Conservation (phyloP, 2,329 filamentous ascomycete species). For the Microthyrium microscopicum region DNA sequence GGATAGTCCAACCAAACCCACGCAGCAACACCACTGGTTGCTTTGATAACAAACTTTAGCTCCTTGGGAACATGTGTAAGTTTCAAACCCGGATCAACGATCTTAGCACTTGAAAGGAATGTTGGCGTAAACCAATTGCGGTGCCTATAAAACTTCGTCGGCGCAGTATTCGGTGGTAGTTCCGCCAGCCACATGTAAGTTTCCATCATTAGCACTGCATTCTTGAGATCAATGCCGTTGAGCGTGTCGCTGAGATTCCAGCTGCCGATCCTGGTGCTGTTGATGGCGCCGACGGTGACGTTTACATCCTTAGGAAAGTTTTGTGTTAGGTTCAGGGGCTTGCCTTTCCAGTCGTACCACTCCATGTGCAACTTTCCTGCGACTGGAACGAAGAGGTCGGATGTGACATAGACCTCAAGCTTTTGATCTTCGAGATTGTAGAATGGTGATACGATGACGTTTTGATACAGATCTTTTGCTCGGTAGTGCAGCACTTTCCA, state of each 20-base stretch:
- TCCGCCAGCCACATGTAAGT: constrained; percentile 28
- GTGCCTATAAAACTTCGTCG: constrained; percentile 30
- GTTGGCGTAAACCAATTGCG: constrained; percentile 33
- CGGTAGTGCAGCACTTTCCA: constrained; percentile 47
- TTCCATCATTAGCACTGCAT: constrained; percentile 29
- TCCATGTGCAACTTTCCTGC: constrained; percentile 29
- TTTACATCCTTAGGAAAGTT: constrained; percentile 12
- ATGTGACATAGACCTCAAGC: constrained; percentile 38
- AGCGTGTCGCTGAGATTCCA: constrained; percentile 18
- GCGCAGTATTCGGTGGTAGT: constrained; percentile 28
- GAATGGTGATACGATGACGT: constrained; percentile 42
- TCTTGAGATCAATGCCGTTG: constrained; percentile 14
- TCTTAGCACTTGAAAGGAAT: constrained; percentile 26
- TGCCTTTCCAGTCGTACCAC: constrained; percentile 36
- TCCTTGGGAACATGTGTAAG: constrained; percentile 18
- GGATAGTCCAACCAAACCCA: constrained; percentile 41
- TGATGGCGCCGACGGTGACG: constrained; percentile 34
- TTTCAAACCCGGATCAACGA: constrained; percentile 33
- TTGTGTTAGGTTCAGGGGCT: constrained; percentile 24
- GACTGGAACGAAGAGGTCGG: constrained; percentile 37
- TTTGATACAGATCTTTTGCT: constrained; percentile 39
- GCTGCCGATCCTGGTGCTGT: constrained; percentile 24
- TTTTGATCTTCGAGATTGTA: constrained; percentile 34
- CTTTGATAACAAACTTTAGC: constrained; percentile 29
- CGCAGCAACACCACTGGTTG: constrained; percentile 30